Evolutionary conservation across 306 rosid species (phyloP), one percentile per base, ranked within the genome.

Genomic region (Cicer chorassanicum): DNA sequence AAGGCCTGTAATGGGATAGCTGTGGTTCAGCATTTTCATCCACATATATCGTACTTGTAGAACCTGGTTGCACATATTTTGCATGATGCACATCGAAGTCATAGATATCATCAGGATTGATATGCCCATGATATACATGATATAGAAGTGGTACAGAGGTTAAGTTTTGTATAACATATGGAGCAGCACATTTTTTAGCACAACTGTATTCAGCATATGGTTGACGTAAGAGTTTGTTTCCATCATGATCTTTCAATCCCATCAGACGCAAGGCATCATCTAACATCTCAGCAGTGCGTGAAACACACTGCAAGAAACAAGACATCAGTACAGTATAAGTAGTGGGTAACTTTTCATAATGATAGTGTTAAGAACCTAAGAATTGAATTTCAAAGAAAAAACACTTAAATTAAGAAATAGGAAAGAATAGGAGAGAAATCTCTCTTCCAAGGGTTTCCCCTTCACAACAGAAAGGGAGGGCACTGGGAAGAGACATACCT

Each of bases 101-200:
- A 82, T 60, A 70, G 79, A 73, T 68, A 68, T 83, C 88, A 70
- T 84, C 86, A 46, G 77, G 70, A 80, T 70, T 81, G 48, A 67
- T 55, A 80, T 86, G 76, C 59, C 96, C 91, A 75, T 63, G 84
- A 82, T 77, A 76, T 55, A 91, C 83, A 64, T 65, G 84, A 86
- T 83, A 91, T 51, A 71, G 36, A 56, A 94, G 87, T 56, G 97
- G 93, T 65, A 90, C 87, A 10, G 96, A 94, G 66, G 97, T 87
- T 82, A 94, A 64, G 82, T 94, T 94, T 79, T 94, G 93, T 70
- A 94, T 89, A 68, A 94, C 83, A 81, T 91, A 94, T 36, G 97
- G 98, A 68, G 98, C 96, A 65, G 90, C 91, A 75, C 81, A 84
- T 81, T 77, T 89, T 80, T 91, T 89, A 44, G 87, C 82, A 79